Percentiles rank a stretch among this genome's conserved stretches.
phyloP scores from a whole-genome alignment of 2,329 filamentous ascomycete species.

The Cercospora nicotianae region DNA sequence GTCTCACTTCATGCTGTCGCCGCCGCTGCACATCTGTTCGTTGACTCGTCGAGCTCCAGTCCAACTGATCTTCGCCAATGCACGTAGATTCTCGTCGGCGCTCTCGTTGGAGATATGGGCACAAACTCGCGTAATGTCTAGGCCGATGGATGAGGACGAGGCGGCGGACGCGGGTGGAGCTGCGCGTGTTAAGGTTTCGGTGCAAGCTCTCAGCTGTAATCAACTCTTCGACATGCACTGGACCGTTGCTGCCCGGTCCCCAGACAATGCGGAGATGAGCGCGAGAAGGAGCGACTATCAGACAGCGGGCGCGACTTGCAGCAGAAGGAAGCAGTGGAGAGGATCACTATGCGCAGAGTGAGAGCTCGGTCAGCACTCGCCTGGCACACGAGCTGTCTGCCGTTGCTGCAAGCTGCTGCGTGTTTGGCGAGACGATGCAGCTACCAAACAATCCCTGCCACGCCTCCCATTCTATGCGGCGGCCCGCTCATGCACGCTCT shows the following conservation, averaged over 20 bases:
- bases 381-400: not conserved
- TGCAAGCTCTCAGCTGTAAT: constrained; percentile 5
- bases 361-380: constrained; percentile 40
- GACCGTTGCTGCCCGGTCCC: constrained; percentile 69
- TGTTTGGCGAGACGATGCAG: constrained; percentile 4
- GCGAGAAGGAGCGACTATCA: not conserved
- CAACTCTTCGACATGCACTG: constrained; percentile 88
- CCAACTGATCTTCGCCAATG: not conserved
- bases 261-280: not conserved
- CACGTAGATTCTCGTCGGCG: not conserved
- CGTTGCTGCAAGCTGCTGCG: not conserved
- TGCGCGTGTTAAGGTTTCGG: constrained; percentile 90
- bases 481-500: not conserved
- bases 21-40: not conserved
- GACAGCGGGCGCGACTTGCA: not conserved
- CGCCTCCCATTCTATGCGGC: not conserved
- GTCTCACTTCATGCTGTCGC: constrained; percentile 2
- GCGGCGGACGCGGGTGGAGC: constrained; percentile 47
- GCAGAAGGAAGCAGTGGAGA: not conserved
- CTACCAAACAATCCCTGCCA: constrained; percentile 1
- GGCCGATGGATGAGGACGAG: not conserved
- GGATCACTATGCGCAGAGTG: constrained; percentile 70
- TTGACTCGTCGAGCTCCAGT: not conserved
- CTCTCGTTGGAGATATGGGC: not conserved
- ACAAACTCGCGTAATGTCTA: not conserved